phyloP scores from a whole-genome alignment of 1,284 basidiomycete species.

The Mycena citricolor region DNA sequence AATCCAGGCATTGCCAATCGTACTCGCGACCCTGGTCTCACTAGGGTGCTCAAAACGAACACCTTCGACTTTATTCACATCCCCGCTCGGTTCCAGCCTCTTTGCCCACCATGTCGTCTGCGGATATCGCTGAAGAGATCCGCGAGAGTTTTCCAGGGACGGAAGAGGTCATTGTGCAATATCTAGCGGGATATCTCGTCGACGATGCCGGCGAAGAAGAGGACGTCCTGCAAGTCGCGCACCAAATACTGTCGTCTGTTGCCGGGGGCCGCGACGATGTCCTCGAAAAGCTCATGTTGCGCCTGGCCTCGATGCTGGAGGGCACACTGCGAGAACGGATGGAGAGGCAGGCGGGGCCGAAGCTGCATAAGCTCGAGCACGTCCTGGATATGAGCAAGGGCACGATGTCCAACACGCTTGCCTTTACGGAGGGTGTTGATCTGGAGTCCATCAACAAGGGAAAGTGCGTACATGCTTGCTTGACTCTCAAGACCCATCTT shows the following conservation, averaged over 20 bases:
- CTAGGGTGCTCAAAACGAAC: too few relatives aligned
- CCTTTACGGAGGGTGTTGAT: conserved; percentile 84
- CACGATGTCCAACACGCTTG: conserved; percentile 82
- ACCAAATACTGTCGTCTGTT: conserved; percentile 75
- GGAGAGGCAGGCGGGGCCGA: conserved; percentile 57
- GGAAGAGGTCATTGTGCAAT: conserved; percentile 91
- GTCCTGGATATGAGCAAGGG: conserved; percentile 93
- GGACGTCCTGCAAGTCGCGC: conserved; percentile 79
- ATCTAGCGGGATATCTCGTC: conserved; percentile 88
- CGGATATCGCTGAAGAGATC: conserved; percentile 78
- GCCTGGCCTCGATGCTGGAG: conserved; percentile 64
- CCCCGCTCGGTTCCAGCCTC: too few relatives aligned
- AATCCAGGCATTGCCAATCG: too few relatives aligned
- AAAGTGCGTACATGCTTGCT: conserved; percentile 58
- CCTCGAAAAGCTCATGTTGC: conserved; percentile 65
- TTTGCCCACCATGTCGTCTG: conserved; percentile 59
- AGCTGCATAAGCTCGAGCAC: conserved; percentile 83
- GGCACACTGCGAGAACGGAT: conserved; percentile 60
- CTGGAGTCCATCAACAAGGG: conserved; percentile 93
- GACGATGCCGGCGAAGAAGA: conserved; percentile 94
- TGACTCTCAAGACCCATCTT: conserved; percentile 13
- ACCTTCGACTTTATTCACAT: too few relatives aligned
- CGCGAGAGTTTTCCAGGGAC: conserved; percentile 80
- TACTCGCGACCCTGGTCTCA: too few relatives aligned
- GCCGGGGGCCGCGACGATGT: conserved; percentile 53